These are phyloP conservation scores for Acanthochlamys bracteata DNA, from an alignment of 106 monocot species.

Conservation along the genomic window DNA sequence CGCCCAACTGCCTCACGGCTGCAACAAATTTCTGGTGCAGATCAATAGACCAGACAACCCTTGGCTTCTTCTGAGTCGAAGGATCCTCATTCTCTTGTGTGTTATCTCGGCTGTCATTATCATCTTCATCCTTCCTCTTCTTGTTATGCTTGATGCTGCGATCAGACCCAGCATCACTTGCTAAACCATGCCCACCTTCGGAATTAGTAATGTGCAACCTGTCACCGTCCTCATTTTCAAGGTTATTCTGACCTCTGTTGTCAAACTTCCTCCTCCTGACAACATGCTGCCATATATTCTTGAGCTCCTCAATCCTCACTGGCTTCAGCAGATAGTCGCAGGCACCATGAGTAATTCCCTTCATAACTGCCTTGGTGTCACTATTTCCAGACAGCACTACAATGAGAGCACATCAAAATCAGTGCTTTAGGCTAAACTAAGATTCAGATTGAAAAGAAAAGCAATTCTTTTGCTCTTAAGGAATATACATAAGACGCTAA, in stretches of 20 bases:
- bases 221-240: slow-evolving; percentile 20
- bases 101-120: slow-evolving; percentile 38
- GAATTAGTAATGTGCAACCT: slow-evolving; percentile 11
- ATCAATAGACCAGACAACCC: slow-evolving; percentile 75
- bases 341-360: slow-evolving; percentile 16
- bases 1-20: slow-evolving; percentile 61
- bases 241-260: slow-evolving; percentile 1
- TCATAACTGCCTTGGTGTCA: slow-evolving; percentile 10
- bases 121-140: slow-evolving; percentile 57
- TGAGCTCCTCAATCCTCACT: slow-evolving; percentile 11
- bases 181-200: slow-evolving; percentile 19
- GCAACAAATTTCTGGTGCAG: slow-evolving; percentile 70
- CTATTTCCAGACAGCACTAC: slow-evolving; percentile 22
- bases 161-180: slow-evolving; percentile 16
- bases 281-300: slow-evolving; percentile 21
- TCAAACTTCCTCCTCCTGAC: slow-evolving; percentile 8
- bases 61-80: slow-evolving; percentile 55
- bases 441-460: not conserved
- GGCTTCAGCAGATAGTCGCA: slow-evolving; percentile 26
- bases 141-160: slow-evolving; percentile 22
- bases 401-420: not conserved
- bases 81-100: slow-evolving; percentile 45
- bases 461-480: not conserved
- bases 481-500: too few relatives aligned
- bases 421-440: not conserved